phyloP scores from a whole-genome alignment of 2,329 filamentous ascomycete genomes.

The Colletotrichum sidae region DNA sequence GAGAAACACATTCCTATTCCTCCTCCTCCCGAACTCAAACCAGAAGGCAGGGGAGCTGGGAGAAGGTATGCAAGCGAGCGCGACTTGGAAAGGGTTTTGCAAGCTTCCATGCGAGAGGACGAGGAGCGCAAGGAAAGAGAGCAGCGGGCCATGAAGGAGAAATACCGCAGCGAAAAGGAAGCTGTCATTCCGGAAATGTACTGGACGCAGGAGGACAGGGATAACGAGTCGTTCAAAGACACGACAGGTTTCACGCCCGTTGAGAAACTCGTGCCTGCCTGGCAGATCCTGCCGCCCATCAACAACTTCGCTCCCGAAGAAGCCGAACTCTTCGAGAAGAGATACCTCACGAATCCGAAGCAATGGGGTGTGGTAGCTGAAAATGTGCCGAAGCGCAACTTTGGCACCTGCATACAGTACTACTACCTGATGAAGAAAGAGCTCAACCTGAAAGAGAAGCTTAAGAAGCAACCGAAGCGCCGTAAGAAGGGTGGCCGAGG shows the following conservation, averaged over 20 bases:
- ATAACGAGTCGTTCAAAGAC: slow-evolving; percentile 71
- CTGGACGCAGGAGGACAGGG: slow-evolving; percentile 69
- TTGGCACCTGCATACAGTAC: slow-evolving; percentile 85
- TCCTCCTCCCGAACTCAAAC: slow-evolving; percentile 62
- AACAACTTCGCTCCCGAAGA: slow-evolving; percentile 83
- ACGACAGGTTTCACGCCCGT: slow-evolving; percentile 73
- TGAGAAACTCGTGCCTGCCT: slow-evolving; percentile 75
- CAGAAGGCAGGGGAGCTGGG: slow-evolving; percentile 65
- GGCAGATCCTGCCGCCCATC: slow-evolving; percentile 77
- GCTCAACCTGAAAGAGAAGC: slow-evolving; percentile 80
- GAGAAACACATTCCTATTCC: slow-evolving; percentile 33
- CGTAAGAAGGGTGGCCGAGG: slow-evolving; percentile 58
- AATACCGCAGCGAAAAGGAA: slow-evolving; percentile 81
- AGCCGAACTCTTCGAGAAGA: slow-evolving; percentile 76
- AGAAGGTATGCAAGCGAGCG: slow-evolving; percentile 77
- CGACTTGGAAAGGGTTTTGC: slow-evolving; percentile 77
- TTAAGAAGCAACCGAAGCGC: slow-evolving; percentile 72
- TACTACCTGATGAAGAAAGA: slow-evolving; percentile 86
- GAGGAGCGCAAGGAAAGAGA: slow-evolving; percentile 78
- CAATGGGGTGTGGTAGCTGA: slow-evolving; percentile 85
- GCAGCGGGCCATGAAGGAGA: slow-evolving; percentile 71
- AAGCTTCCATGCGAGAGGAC: slow-evolving; percentile 78
- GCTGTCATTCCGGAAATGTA: slow-evolving; percentile 79
- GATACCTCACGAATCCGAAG: slow-evolving; percentile 81
- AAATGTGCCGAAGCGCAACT: slow-evolving; percentile 74